Conservation (phyloP, 805 yeast genomes). For the Lipomyces orientalis region DNA sequence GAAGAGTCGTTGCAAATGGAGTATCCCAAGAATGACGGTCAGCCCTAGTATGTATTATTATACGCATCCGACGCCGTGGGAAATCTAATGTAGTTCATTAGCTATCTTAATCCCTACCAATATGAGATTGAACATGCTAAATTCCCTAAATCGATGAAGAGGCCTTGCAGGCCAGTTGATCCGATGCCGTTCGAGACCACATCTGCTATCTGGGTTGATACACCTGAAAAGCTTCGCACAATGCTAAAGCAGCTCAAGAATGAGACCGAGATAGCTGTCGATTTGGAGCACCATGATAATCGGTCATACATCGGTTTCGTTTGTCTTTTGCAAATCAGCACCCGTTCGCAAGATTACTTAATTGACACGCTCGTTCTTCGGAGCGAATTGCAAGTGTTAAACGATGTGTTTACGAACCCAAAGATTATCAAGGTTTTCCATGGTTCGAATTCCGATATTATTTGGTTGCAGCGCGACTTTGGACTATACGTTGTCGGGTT, state of each 20-base stretch:
- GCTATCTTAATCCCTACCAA: slow-evolving; percentile 78
- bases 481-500: slow-evolving; percentile 88
- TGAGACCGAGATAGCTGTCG: slow-evolving; percentile 79
- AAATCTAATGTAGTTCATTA: neutral
- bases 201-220: slow-evolving; percentile 69
- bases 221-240: slow-evolving; percentile 53
- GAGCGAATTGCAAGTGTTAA: slow-evolving; percentile 69
- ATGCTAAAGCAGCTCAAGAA: slow-evolving; percentile 61
- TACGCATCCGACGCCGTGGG: neutral
- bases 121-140: slow-evolving; percentile 71
- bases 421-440: slow-evolving; percentile 84
- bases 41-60: slow-evolving; percentile 7
- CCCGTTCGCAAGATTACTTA: slow-evolving; percentile 79
- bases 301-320: slow-evolving; percentile 90
- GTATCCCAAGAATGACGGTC: slow-evolving; percentile 40
- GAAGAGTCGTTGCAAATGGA: slow-evolving; percentile 55
- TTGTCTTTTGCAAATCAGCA: slow-evolving; percentile 90
- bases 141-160: slow-evolving; percentile 66
- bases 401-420: slow-evolving; percentile 82
- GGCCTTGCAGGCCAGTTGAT: slow-evolving; percentile 54
- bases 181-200: slow-evolving; percentile 69
- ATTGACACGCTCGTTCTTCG: slow-evolving; percentile 83
- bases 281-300: slow-evolving; percentile 94
- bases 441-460: slow-evolving; percentile 96
- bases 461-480: slow-evolving; percentile 94